These are phyloP conservation scores for Leptographium wingfieldii DNA, from an alignment of 2,329 filamentous ascomycete species.

Conservation along the genomic window DNA sequence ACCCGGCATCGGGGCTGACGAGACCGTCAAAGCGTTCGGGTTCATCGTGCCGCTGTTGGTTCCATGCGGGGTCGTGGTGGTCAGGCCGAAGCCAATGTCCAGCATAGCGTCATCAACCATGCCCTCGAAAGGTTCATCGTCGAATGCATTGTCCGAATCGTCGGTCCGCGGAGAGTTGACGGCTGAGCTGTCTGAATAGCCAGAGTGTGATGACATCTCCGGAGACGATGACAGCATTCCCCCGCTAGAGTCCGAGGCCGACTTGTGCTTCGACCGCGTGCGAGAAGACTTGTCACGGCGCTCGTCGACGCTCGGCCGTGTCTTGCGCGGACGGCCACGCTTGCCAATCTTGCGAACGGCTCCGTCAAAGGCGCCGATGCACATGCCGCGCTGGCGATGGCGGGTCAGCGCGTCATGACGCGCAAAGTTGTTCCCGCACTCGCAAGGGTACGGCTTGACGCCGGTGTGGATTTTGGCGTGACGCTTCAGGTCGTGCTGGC, in stretches of 20 bases:
- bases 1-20: conserved; percentile 27
- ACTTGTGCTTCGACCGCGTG: conserved; percentile 43
- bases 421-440: conserved; percentile 89
- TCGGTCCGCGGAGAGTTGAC: conserved; percentile 38
- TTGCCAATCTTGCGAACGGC: conserved; percentile 47
- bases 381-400: conserved; percentile 92
- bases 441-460: conserved; percentile 88
- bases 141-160: conserved; percentile 28
- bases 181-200: conserved; percentile 43
- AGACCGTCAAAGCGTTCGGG: conserved; percentile 13
- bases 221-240: conserved; percentile 29
- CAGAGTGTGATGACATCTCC: conserved; percentile 37
- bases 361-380: conserved; percentile 85
- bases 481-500: conserved; percentile 92
- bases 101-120: conserved; percentile 32
- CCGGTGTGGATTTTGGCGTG: conserved; percentile 97
- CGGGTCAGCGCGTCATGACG: conserved; percentile 90
- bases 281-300: conserved; percentile 44
- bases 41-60: background rate
- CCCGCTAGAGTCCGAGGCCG: conserved; percentile 16
- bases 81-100: conserved; percentile 8
- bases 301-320: conserved; percentile 42
- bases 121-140: conserved; percentile 21
- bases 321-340: conserved; percentile 52
- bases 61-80: conserved; percentile 3